Conservation (phyloP, 768 basidiomycete genomes). For the Serendipita sp. region DNA sequence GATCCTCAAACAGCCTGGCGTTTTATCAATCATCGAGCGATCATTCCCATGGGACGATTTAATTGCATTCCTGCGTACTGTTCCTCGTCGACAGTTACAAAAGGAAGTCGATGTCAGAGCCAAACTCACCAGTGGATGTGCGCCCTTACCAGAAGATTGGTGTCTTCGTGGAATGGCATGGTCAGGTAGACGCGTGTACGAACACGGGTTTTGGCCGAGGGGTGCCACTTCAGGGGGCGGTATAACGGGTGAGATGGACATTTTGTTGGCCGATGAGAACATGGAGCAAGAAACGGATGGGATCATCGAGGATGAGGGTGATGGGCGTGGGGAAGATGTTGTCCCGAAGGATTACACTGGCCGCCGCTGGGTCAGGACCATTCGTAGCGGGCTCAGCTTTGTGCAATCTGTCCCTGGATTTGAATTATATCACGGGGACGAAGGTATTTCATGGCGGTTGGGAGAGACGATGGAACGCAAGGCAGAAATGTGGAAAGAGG, state of each 20-base stretch:
- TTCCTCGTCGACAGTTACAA: constrained; percentile 36
- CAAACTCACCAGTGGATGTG: constrained; percentile 43
- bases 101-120: constrained; percentile 32
- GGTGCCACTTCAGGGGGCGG: constrained; percentile 40
- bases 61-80: constrained; percentile 40
- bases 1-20: constrained; percentile 44
- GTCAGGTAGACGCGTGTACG: constrained; percentile 79
- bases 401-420: constrained; percentile 62
- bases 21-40: constrained; percentile 49
- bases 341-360: constrained; percentile 24
- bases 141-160: constrained; percentile 85
- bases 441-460: constrained; percentile 44
- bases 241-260: constrained; percentile 47
- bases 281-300: constrained; percentile 47
- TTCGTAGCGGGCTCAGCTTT: constrained; percentile 52
- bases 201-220: constrained; percentile 81
- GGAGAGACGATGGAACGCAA: constrained; percentile 52
- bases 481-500: constrained; percentile 48
- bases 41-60: constrained; percentile 74
- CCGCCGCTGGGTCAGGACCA: constrained; percentile 59
- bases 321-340: constrained; percentile 35
- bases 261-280: constrained; percentile 45
- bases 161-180: constrained; percentile 91
- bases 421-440: constrained; percentile 26
- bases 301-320: constrained; percentile 74